Evolutionary conservation across 352 stramenopile genomes (phyloP), one percentile per base, ranked within the genome.

Genomic region (Globisporangium irregulare): DNA sequence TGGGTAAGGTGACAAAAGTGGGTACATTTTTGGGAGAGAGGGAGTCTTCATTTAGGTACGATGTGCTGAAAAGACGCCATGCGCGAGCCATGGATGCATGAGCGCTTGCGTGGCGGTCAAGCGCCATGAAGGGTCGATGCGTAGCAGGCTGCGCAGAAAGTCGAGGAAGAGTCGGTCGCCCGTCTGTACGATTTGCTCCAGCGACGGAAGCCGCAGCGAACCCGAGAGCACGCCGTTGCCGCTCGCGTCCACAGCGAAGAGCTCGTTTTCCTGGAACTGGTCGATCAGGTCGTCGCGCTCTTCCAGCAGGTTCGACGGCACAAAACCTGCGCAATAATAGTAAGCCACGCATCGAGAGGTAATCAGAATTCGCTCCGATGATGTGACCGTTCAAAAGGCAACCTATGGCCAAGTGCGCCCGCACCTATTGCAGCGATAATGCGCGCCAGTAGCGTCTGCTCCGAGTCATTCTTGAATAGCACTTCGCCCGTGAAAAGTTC

Each of bases 361-460:
- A 6, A 59, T 59, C 15, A 51, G 43, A 22, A 51, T 48, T 4
- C 14, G 12, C 38, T 48, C 1, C 36, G 4, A 29, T 48, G 56
- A 29, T 38, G 56, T 3, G 6, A 36, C 18, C n/a, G 43, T n/a
- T 25, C 5, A 7, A 22, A 29, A 24, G 8, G 15, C 2, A 36
- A 58, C 20, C 3, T 29, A 20, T 22, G 27, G 6, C 2, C 32
- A 22, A 54, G 29, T 29, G 6, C 9, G 27, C 9, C 72, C 82
- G 54, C 53, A 90, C 87, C 85, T 38, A 93, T 80, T 50, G 83
- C 85, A 32, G 78, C 78, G 27, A 93, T 73, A 69, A 99, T 98
- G 43, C 92, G 80, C 70, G 94, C 95, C 38, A 99, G 81, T 69
- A 99, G 94, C 10, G 90, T 94, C 60, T 97, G 89, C 69, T 97